phyloP scores from a whole-genome alignment of 148 eudicot species.

The Suaeda aralocaspica region DNA sequence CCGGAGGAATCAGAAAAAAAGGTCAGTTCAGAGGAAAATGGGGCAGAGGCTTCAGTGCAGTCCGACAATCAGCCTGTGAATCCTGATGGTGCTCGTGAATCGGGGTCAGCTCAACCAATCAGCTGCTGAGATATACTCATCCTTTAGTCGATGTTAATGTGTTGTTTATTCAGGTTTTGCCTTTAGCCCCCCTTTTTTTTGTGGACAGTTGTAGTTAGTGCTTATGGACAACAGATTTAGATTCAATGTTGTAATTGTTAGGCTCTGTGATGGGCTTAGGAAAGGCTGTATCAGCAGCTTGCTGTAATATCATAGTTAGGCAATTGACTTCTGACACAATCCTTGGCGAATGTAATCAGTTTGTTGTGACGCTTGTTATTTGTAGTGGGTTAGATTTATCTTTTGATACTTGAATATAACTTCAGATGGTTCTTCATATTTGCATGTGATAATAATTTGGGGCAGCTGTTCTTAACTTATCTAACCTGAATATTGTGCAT shows the following conservation, averaged over 20 bases:
- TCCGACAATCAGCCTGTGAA: slow-evolving; percentile 6
- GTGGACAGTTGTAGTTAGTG: slow-evolving; percentile 17
- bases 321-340: slow-evolving; percentile 8
- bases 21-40: slow-evolving; percentile 8
- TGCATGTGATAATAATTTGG: not conserved
- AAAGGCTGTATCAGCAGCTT: slow-evolving; percentile 2
- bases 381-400: not conserved
- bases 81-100: slow-evolving; percentile 1
- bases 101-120: slow-evolving; percentile 12
- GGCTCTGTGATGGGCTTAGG: not conserved
- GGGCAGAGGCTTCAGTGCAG: slow-evolving; percentile 11
- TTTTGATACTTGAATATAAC: not conserved
- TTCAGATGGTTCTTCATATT: not conserved
- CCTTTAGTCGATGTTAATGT: not conserved
- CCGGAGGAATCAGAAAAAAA: slow-evolving; percentile 7
- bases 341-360: slow-evolving; percentile 1
- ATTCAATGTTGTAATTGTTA: slow-evolving; percentile 10
- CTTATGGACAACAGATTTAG: slow-evolving; percentile 11
- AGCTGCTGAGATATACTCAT: slow-evolving; percentile 3
- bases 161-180: not conserved
- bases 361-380: not conserved
- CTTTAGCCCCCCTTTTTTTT: not conserved
- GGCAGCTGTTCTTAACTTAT: no score
- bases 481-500: no score
- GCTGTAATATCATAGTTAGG: not conserved